phyloP scores from a whole-genome alignment of 225 moss, liverwort and hornwort genomes.

The Marchantia polymorpha region DNA sequence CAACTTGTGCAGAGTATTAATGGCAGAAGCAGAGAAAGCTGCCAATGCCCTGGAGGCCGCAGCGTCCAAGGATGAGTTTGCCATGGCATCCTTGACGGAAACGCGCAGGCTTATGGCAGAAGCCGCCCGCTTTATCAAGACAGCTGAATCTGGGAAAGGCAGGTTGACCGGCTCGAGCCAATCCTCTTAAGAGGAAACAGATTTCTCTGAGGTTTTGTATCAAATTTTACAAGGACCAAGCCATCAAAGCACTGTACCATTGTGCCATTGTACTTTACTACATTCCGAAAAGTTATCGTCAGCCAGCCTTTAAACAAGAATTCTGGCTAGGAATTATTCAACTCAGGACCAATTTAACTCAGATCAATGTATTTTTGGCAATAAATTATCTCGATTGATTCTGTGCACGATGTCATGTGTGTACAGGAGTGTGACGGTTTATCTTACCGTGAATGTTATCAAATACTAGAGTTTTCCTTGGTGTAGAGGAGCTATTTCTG shows the following conservation, averaged over 20 bases:
- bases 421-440: no score
- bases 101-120: conserved; percentile 48
- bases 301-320: conserved; percentile 4
- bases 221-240: background rate
- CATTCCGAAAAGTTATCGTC: background rate
- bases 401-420: background rate
- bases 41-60: conserved; percentile 39
- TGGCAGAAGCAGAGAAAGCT: conserved; percentile 54
- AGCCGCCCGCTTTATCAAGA: conserved; percentile 46
- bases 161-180: conserved; percentile 4
- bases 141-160: conserved; percentile 37
- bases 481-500: no score
- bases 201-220: background rate
- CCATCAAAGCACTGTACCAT: conserved; percentile 1
- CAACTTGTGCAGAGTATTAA: conserved; percentile 38
- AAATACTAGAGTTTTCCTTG: no score
- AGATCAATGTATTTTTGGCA: background rate
- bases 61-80: conserved; percentile 36
- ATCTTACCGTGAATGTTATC: no score
- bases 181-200: background rate
- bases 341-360: background rate
- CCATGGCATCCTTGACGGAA: conserved; percentile 39
- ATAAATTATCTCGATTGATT: background rate
- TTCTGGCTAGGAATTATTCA: background rate
- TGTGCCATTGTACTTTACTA: conserved; percentile 9